These are phyloP conservation scores for Yarrowia bubula DNA, from an alignment of 805 yeast species.

Conservation along the genomic window DNA sequence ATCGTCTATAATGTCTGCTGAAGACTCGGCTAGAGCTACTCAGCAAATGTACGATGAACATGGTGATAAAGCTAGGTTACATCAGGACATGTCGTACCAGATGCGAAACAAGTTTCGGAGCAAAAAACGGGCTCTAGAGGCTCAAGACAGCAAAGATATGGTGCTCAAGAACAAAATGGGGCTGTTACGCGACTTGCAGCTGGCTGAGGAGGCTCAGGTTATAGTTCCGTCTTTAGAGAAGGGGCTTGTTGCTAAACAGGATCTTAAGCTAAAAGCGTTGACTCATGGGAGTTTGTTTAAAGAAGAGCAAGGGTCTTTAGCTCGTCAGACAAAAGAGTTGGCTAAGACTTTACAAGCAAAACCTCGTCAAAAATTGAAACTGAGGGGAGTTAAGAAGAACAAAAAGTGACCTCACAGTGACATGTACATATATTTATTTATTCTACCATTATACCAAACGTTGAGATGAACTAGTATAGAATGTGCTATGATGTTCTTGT, in stretches of 20 bases:
- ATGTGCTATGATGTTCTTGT: no score
- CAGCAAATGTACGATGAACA: constrained; percentile 11
- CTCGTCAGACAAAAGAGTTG: background rate
- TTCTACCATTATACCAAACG: no score
- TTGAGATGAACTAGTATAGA: no score
- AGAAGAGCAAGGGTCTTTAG: background rate
- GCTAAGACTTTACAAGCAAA: background rate
- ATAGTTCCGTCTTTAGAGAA: background rate
- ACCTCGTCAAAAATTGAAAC: background rate
- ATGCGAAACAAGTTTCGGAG: constrained; percentile 2
- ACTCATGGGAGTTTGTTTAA: background rate
- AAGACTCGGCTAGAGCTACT: background rate
- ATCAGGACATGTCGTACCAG: background rate
- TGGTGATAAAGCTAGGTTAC: background rate
- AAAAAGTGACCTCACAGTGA: background rate
- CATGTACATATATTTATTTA: background rate
- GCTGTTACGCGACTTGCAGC: background rate
- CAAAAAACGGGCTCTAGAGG: background rate
- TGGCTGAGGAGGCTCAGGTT: background rate
- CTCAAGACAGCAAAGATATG: background rate
- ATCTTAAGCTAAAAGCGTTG: background rate
- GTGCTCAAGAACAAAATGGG: constrained; percentile 17
- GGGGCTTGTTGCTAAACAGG: background rate
- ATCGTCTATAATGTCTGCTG: background rate
- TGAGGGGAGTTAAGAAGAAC: background rate